Evolutionary conservation across 2,329 filamentous ascomycete species (phyloP).

Genomic region (Colletotrichum lupini): DNA sequence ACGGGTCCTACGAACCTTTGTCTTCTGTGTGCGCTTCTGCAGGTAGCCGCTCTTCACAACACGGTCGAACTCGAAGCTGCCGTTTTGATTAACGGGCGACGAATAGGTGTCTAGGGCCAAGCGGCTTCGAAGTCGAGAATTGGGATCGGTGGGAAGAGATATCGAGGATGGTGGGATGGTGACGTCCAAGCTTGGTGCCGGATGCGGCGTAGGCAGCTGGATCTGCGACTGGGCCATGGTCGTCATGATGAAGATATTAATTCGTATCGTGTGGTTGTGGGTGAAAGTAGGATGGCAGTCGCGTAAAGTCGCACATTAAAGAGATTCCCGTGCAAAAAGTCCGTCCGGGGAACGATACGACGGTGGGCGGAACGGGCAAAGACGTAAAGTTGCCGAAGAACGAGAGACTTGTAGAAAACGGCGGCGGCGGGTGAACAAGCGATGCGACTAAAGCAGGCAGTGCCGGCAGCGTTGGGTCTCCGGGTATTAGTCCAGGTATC

Average conservation of each 20-base stretch:
- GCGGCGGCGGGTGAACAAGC: slow-evolving; percentile 6
- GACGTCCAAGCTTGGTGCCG: slow-evolving; percentile 31
- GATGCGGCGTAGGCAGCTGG: slow-evolving; percentile 27
- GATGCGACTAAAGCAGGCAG: background rate
- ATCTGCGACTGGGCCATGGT: slow-evolving; percentile 32
- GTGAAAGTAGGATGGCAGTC: slow-evolving; percentile 13
- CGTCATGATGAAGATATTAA: slow-evolving; percentile 4
- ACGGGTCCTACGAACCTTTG: slow-evolving; percentile 72
- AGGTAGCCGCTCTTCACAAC: slow-evolving; percentile 91
- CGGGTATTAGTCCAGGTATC: background rate
- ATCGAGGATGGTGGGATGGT: slow-evolving; percentile 38
- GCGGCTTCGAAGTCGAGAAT: slow-evolving; percentile 50
- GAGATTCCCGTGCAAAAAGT: slow-evolving; percentile 22
- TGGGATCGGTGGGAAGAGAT: slow-evolving; percentile 39
- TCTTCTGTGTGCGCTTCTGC: slow-evolving; percentile 90
- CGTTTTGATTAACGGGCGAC: slow-evolving; percentile 87
- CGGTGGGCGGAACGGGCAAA: background rate
- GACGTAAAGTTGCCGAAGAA: background rate
- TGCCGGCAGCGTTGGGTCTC: background rate
- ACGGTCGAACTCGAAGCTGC: slow-evolving; percentile 94
- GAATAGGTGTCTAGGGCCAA: slow-evolving; percentile 75
- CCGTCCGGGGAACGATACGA: background rate
- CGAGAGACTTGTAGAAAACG: background rate
- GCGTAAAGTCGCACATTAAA: slow-evolving; percentile 30
- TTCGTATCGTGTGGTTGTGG: slow-evolving; percentile 13